Base-by-base conservation (phyloP, 768 basidiomycete species). In the Asterophora parasitica region DNA sequence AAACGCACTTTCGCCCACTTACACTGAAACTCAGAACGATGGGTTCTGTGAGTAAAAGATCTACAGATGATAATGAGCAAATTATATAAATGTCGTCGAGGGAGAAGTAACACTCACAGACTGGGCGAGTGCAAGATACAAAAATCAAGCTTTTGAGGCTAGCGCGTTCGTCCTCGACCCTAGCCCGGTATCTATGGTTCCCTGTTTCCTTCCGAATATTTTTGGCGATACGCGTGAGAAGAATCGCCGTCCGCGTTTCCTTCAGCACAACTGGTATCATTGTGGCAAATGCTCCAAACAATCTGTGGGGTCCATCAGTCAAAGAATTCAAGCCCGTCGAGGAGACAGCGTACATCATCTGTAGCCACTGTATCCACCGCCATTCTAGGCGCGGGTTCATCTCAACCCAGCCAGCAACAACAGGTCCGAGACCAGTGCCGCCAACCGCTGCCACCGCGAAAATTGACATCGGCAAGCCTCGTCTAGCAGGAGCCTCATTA, bases 341-440 rank as follows among this genome's bases (percentile, higher is more conserved):
- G 59, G 57, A 46, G 33, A 37, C 28, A 26, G 64, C 69, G 1
- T 40, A 81, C 83, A 84, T 86, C 57, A 81, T 69, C 52, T 82
- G 80, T 7, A 88, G 75, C 88, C 88, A 91, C 57, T 89, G 81
- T 19, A 93, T 88, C 87, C 88, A 91, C 20, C 87, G 71, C 87
- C 89, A 91, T 52, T 73, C 72, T 1, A 90, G 61, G 15, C 65
- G 66, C 0, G 68, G 58, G 49, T 80, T 77, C 51, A 76, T 72
- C 57, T 87, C 83, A 16, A 87, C 72, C 80, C 81, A 88, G 11
- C 82, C 83, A 17, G 80, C 78, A 3, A 75, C 59, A 0, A 85
- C 59, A 0, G 88, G 82, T 2, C 81, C 88, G 1, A 89, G 30
- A 0, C 81, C 85, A 0, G 76, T 79, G 0, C 79, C 82, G 1